These are phyloP conservation scores for Thelonectria rubi DNA, from an alignment of 2,329 filamentous ascomycete species.

Conservation along the genomic window DNA sequence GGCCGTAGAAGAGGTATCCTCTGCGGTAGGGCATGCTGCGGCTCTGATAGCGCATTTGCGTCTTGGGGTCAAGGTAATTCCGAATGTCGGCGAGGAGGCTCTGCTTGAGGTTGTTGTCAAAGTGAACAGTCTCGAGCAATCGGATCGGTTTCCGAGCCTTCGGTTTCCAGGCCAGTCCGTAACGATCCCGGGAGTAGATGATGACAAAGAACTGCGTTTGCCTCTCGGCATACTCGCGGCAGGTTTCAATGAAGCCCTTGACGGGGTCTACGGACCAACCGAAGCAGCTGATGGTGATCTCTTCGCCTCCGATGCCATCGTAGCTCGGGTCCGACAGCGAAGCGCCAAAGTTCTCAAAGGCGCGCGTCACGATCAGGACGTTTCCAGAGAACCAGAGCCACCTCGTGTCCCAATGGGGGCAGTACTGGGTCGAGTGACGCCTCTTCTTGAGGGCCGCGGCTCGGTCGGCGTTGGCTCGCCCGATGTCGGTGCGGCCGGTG, in stretches of 20 bases:
- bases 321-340: slow-evolving; percentile 53
- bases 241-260: slow-evolving; percentile 55
- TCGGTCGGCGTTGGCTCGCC: slow-evolving; percentile 46
- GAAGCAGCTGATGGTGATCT: slow-evolving; percentile 59
- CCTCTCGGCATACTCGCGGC: slow-evolving; percentile 58
- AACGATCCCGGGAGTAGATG: slow-evolving; percentile 56
- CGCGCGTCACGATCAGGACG: slow-evolving; percentile 56
- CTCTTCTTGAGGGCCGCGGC: slow-evolving; percentile 54
- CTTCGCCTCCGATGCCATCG: slow-evolving; percentile 57
- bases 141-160: slow-evolving; percentile 59
- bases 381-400: slow-evolving; percentile 61
- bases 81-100: slow-evolving; percentile 59
- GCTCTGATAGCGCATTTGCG: slow-evolving; percentile 67
- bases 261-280: slow-evolving; percentile 61
- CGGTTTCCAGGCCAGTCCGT: slow-evolving; percentile 59
- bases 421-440: slow-evolving; percentile 53
- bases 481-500: slow-evolving; percentile 54
- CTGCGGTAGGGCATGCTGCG: slow-evolving; percentile 53
- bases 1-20: slow-evolving; percentile 72
- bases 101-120: slow-evolving; percentile 57
- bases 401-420: slow-evolving; percentile 54
- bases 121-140: slow-evolving; percentile 60
- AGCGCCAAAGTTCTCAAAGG: slow-evolving; percentile 50
- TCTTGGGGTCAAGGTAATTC: slow-evolving; percentile 60
- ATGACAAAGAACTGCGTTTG: slow-evolving; percentile 61